Percentiles rank a stretch among this genome's conserved stretches.
phyloP scores from a whole-genome alignment of 2,329 filamentous ascomycete species.

The Penicillium concentricum region DNA sequence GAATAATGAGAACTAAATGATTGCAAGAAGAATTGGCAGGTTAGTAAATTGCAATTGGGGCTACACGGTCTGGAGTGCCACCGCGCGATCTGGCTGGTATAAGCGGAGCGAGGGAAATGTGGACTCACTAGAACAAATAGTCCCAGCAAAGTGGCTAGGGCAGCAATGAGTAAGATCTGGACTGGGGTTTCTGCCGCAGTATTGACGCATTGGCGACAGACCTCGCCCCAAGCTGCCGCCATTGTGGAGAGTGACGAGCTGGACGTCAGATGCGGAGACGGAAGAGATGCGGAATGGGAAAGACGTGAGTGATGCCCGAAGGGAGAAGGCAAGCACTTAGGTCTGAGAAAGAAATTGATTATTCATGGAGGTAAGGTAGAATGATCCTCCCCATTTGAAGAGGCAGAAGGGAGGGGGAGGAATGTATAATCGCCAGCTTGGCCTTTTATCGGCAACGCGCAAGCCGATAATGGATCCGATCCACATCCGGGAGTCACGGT shows the following conservation, averaged over 20 bases:
- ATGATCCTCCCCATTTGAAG: conserved; percentile 1
- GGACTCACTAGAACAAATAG: conserved; percentile 36
- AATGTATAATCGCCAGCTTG: conserved; percentile 26
- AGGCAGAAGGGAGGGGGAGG: conserved; percentile 4
- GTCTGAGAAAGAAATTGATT: neutral
- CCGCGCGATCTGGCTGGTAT: neutral
- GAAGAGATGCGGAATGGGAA: conserved; percentile 7
- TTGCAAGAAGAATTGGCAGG: neutral
- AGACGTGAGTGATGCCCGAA: conserved; percentile 14
- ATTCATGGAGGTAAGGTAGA: conserved; percentile 4
- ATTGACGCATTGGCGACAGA: conserved; percentile 36
- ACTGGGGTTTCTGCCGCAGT: conserved; percentile 30
- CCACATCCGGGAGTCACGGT: conserved; percentile 12
- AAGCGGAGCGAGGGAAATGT: neutral
- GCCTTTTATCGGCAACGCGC: conserved; percentile 26
- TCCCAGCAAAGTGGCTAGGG: conserved; percentile 31
- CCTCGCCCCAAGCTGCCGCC: conserved; percentile 26
- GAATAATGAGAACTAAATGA: conserved; percentile 60
- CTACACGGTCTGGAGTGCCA: neutral
- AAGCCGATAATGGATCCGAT: conserved; percentile 19
- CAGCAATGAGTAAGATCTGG: conserved; percentile 29
- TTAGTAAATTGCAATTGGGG: neutral
- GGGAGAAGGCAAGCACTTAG: conserved; percentile 12
- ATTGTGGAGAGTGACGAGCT: conserved; percentile 20
- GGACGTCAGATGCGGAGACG: conserved; percentile 3